Evolutionary conservation across 164 flowering plant species (phyloP), one percentile per base, ranked within the genome.

Genomic region (Aristolochia fimbriata): DNA sequence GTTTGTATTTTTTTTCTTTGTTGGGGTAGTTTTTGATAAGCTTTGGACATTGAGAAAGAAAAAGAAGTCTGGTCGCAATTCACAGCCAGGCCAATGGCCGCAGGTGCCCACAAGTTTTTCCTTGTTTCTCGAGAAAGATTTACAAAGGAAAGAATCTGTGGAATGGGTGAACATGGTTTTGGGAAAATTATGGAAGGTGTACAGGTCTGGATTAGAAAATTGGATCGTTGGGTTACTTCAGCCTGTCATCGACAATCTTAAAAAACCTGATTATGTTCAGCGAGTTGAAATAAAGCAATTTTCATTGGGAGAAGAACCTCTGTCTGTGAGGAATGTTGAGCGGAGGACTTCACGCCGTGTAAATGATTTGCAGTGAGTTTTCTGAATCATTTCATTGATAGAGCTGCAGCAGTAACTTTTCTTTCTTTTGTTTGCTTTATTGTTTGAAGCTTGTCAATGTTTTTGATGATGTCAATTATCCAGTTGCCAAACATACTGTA

Each of bases 111-210:
- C 85, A 0, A 83, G 87, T 66, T 83, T 92, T 68, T 86, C 98
- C 0, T 58, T 77, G 70, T 78, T 89, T 62, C 71, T 87, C 20
- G 96, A 92, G 77, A 83, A 81, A 77, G 98, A 88, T 76, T 76
- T 92, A 82, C 86, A 81, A 69, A 81, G 96, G 74, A 93, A 93
- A 62, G 98, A 93, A 69, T 84, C 98, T 0, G 98, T 93, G 55
- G 98, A 93, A 66, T 93, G 98, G 98, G 98, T 93, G 62, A 93
- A 93, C 61, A 93, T 93, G 98, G 98, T 93, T 65, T 61, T 93
- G 71, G 98, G 94, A 69, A 93, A 93, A 73, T 68, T 93, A 65
- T 93, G 98, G 98, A 87, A 86, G 74, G 98, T 89, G 17, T 93
- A 89, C 47, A 81, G 97, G 73, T 75, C 57, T 60, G 96, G 83